These are phyloP conservation scores for Xerocomus brunneocitrinus DNA, from an alignment of 768 basidiomycete genomes.

Conservation along the genomic window DNA sequence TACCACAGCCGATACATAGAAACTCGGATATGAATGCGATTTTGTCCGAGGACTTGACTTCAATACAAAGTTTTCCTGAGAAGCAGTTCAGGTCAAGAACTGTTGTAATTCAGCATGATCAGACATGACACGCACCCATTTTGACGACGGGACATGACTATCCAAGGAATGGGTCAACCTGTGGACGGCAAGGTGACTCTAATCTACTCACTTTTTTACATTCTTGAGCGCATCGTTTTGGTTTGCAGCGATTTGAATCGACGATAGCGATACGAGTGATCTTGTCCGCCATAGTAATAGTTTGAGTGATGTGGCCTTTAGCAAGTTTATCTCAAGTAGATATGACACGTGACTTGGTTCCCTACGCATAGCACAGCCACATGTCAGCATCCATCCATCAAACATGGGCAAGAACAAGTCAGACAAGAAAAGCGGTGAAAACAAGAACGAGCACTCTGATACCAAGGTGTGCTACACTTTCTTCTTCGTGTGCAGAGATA, in stretches of 20 bases:
- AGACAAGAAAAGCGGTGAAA: slow-evolving; percentile 15
- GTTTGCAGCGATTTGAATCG: slow-evolving; percentile 89
- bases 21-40: slow-evolving; percentile 99
- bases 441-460: slow-evolving; percentile 16
- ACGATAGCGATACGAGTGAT: slow-evolving; percentile 98
- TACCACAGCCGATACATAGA: slow-evolving; percentile 99
- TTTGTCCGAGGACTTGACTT: slow-evolving; percentile 93
- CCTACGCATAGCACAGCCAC: slow-evolving; percentile 5
- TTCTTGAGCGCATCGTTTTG: slow-evolving; percentile 94
- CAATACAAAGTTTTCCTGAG: slow-evolving; percentile 94
- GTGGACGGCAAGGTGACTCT: slow-evolving; percentile 1
- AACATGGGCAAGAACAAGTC: slow-evolving; percentile 22
- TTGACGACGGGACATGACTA: slow-evolving; percentile 95
- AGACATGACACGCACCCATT: slow-evolving; percentile 63
- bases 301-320: slow-evolving; percentile 1
- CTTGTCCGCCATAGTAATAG: slow-evolving; percentile 72
- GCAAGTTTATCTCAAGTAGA: neutral
- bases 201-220: slow-evolving; percentile 78
- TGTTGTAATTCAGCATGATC: neutral
- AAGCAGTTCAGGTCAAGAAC: neutral
- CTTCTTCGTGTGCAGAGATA: neutral
- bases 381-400: neutral
- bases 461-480: slow-evolving; percentile 19
- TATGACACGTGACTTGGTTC: slow-evolving; percentile 14
- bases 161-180: slow-evolving; percentile 7